Percentiles rank a stretch among this genome's conserved stretches.
Conservation (phyloP, 1,284 basidiomycete genomes). For the Trametes versicolor region DNA sequence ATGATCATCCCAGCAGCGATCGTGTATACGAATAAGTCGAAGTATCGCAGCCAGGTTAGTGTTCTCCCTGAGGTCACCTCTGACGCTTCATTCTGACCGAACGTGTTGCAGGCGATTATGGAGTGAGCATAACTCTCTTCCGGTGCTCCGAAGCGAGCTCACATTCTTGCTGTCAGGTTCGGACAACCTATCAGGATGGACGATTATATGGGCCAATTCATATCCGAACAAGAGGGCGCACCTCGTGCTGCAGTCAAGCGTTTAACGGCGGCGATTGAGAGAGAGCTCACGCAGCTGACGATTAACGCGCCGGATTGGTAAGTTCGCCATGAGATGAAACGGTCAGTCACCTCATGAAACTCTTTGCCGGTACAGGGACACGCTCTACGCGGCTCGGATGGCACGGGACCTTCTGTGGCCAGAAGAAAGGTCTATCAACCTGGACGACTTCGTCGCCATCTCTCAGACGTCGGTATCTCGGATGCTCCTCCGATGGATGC, state of each 20-base stretch:
- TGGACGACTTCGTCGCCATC: conserved; percentile 82
- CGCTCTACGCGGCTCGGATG: conserved; percentile 87
- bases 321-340: conserved; percentile 37
- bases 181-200: conserved; percentile 83
- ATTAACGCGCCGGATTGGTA: conserved; percentile 96
- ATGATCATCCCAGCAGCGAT: conserved; percentile 87
- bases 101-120: conserved; percentile 65
- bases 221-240: conserved; percentile 72
- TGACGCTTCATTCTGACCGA: conserved; percentile 19
- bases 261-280: conserved; percentile 80
- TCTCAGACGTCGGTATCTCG: conserved; percentile 82
- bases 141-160: conserved; percentile 5
- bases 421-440: conserved; percentile 74
- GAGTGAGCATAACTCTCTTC: conserved; percentile 57
- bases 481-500: conserved; percentile 11
- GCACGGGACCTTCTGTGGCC: conserved; percentile 92
- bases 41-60: conserved; percentile 86
- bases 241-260: conserved; percentile 87
- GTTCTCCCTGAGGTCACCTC: conserved; percentile 5
- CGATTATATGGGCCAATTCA: conserved; percentile 81
- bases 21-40: conserved; percentile 94
- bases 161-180: conserved; percentile 62
- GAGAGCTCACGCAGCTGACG: conserved; percentile 77
- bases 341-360: conserved; percentile 7
- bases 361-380: conserved; percentile 67